Base-by-base conservation (phyloP, 2,329 filamentous ascomycete genomes). In the Metarhizium humberi region DNA sequence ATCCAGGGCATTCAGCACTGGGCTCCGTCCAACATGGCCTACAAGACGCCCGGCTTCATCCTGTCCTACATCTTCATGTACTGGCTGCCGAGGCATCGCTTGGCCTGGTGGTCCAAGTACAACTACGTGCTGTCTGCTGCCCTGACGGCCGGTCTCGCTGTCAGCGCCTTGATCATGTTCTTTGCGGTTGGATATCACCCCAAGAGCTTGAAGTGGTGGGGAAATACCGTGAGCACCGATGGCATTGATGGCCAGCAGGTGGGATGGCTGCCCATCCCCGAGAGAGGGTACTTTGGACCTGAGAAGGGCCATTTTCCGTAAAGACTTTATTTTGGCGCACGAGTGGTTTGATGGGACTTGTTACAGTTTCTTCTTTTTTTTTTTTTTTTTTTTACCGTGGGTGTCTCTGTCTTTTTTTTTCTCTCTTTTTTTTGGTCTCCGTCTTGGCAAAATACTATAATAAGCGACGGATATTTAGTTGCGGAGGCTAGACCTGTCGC, bases 91-190 rank as follows among this genome's bases (percentile, higher is more conserved):
- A 62, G 69, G 14, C 67, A 69, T 54, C 63, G 66, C 13, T 59
- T 72, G 50, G 72, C 72, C 1, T 75, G 72, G 71, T 76, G 72
- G 72, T 67, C 72, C 49, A 72, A 76, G 66, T 77, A 76, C 63
- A 75, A 75, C 62, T 77, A 75, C 59, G 69, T 74, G 3, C 62
- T 77, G 3, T 74, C 71, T 10, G 71, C 74, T 0, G 71, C 71
- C 6, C 60, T 77, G 52, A 71, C 68, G 10, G 71, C 70, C 4
- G 74, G 72, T 7, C 66, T 77, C 4, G 74, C 74, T 30, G 60
- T 76, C 47, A 68, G 66, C 43, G 74, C 68, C 13, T 62, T 76
- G 18, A 59, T 76, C 58, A 72, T 74, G 62, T 74, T 75, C 62
- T 76, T 75, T 52, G 72, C 71, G 4, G 63, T 76, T 5, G 67